These are phyloP conservation scores for Cylindrodendrum hubeiense DNA, from an alignment of 2,329 filamentous ascomycete species.

Conservation along the genomic window DNA sequence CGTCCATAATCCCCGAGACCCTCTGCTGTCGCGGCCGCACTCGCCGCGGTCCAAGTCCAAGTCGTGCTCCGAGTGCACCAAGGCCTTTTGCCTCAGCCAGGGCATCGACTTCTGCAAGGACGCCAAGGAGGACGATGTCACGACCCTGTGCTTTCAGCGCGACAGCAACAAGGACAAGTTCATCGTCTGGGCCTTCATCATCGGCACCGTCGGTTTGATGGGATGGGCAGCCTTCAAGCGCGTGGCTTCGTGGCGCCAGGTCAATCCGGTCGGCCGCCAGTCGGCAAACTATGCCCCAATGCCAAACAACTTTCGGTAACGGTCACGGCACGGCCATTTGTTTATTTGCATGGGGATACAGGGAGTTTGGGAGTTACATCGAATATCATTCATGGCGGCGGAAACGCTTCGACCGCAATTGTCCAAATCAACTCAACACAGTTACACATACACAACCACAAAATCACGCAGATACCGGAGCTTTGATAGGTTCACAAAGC, in stretches of 20 bases:
- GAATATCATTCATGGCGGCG: conserved; percentile 16
- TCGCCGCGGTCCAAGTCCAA: conserved; percentile 54
- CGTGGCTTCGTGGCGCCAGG: conserved; percentile 56
- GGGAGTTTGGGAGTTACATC: conserved; percentile 20
- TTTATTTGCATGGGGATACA: conserved; percentile 11
- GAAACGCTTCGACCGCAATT: conserved; percentile 13
- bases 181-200: conserved; percentile 74
- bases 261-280: conserved; percentile 46
- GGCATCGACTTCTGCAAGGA: conserved; percentile 73
- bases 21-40: conserved; percentile 23
- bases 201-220: conserved; percentile 69
- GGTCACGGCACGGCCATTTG: background rate
- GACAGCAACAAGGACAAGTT: conserved; percentile 76
- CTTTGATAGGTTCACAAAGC: conserved; percentile 24
- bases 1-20: conserved; percentile 21
- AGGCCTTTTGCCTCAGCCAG: conserved; percentile 72
- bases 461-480: conserved; percentile 1
- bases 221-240: conserved; percentile 70
- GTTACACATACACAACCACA: conserved; percentile 14
- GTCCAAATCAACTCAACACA: conserved; percentile 17
- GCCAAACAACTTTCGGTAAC: conserved; percentile 38
- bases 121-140: conserved; percentile 71
- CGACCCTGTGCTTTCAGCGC: conserved; percentile 74
- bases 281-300: conserved; percentile 48
- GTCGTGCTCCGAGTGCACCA: conserved; percentile 72